Evolutionary conservation across 805 yeast species (phyloP).

Genomic region (Priceomyces medius): DNA sequence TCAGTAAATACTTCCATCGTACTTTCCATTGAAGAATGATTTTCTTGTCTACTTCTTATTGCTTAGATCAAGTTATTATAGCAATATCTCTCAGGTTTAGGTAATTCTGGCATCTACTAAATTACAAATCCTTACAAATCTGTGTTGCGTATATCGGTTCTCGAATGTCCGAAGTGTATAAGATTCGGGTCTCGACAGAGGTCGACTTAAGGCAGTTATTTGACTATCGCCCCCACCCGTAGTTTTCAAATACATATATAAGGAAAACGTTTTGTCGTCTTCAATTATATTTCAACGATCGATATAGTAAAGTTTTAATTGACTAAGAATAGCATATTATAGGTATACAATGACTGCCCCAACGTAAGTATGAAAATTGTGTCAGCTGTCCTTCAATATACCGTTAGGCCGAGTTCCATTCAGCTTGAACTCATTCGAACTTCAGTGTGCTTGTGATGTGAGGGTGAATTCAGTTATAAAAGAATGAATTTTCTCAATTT

Average conservation of each 20-base stretch:
- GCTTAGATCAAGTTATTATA: too few species aligned
- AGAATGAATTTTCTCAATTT: not conserved
- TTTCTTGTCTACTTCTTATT: too few species aligned
- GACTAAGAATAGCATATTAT: not conserved
- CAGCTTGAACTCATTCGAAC: too few species aligned
- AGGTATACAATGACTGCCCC: constrained; percentile 38
- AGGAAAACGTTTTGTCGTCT: not conserved
- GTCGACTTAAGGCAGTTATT: constrained; percentile 3
- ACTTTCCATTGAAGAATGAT: too few species aligned
- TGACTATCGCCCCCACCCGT: constrained; percentile 4
- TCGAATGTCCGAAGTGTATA: constrained; percentile 10
- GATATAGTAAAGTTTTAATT: constrained; percentile 6
- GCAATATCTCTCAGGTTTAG: too few species aligned
- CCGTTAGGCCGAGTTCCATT: not conserved
- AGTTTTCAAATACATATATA: constrained; percentile 5
- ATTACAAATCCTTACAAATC: constrained; percentile 3
- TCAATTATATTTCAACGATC: constrained; percentile 5
- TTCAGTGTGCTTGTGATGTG: not conserved
- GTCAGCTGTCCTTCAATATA: not conserved
- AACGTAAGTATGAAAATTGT: constrained; percentile 32
- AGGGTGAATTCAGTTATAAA: not conserved
- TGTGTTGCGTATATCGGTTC: constrained; percentile 6
- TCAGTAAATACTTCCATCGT: too few species aligned
- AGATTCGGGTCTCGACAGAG: constrained; percentile 4
- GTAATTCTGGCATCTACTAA: too few species aligned